These are phyloP conservation scores for Candida mattraensis DNA, from an alignment of 805 yeast species.

Conservation along the genomic window DNA sequence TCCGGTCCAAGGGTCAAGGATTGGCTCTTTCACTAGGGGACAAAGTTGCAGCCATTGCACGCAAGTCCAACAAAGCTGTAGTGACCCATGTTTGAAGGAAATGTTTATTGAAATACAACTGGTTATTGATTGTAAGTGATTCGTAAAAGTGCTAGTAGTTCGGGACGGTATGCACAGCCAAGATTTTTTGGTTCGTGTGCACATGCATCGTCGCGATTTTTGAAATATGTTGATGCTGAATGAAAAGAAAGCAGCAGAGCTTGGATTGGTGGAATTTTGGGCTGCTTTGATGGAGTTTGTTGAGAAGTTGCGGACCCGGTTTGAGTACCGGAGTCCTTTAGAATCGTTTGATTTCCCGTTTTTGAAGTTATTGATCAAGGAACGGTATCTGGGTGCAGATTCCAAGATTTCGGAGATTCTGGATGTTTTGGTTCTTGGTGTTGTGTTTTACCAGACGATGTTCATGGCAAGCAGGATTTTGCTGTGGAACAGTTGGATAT, in stretches of 20 bases:
- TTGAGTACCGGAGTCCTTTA: slow-evolving; percentile 28
- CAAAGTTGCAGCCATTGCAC: slow-evolving; percentile 81
- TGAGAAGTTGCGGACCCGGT: no score
- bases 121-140: background rate
- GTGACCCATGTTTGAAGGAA: slow-evolving; percentile 24
- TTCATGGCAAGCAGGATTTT: slow-evolving; percentile 18
- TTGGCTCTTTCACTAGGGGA: slow-evolving; percentile 94
- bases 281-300: no score
- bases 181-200: no score
- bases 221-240: no score
- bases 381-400: slow-evolving; percentile 6
- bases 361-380: slow-evolving; percentile 9
- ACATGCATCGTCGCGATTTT: no score
- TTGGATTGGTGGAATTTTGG: no score
- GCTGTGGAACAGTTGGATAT: slow-evolving; percentile 14
- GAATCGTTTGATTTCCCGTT: slow-evolving; percentile 19
- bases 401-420: slow-evolving; percentile 18
- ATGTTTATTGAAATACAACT: background rate
- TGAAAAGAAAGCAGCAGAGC: no score
- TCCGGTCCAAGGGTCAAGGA: slow-evolving; percentile 97
- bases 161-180: no score
- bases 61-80: slow-evolving; percentile 45
- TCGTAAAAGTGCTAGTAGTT: no score
- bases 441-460: slow-evolving; percentile 20
- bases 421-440: slow-evolving; percentile 21